Base-by-base conservation (phyloP, 495 filamentous ascomycete genomes). In the Bacidia gigantensis region DNA sequence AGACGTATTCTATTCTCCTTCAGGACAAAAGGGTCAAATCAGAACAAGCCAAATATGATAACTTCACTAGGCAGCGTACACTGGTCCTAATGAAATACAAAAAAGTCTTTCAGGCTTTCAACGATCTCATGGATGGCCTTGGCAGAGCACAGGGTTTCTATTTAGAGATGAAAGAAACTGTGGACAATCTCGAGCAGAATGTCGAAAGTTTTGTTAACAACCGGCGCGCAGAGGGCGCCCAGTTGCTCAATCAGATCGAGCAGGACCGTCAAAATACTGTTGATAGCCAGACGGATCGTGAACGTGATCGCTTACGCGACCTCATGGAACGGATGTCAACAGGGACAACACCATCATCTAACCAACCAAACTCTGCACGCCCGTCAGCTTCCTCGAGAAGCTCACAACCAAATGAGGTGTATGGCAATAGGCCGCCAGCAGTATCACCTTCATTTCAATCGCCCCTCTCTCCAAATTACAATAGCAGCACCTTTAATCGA, bases 141-240 rank as follows among this genome's bases (percentile, higher is more conserved):
- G 73, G 80, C 56, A 83, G 89, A 56, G 92, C 92, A 11, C 87
- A 87, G 62, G 82, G 79, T 26, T 98, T 95, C 76, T 98, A 98
- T 64, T 77, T 76, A 3, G 92, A 97, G 63, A 98, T 97, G 88
- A 82, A 78, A 58, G 87, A 97, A 48, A 96, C 89, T 1, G 89
- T 93, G 1, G 87, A 95, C 42, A 94, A 85, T 60, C 71, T 97
- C n/a, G 81, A 86, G 53, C 90, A 95, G 72, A 98, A 98, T 60
- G 90, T 97, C 11, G 89, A 96, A 58, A 85, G 83, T 2, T 98
- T 97, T 63, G 90, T 98, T 52, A 90, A 84, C 71, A 98, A 97
- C 60, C 78, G 92, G 29, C 76, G 89, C 43, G 83, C 87, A 0
- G 92, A 98, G 67, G 92, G 92, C 18, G 87, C 89, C 1, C 86